Conservation (phyloP, 345 rosid genomes). For the Gossypioides kirkii region DNA sequence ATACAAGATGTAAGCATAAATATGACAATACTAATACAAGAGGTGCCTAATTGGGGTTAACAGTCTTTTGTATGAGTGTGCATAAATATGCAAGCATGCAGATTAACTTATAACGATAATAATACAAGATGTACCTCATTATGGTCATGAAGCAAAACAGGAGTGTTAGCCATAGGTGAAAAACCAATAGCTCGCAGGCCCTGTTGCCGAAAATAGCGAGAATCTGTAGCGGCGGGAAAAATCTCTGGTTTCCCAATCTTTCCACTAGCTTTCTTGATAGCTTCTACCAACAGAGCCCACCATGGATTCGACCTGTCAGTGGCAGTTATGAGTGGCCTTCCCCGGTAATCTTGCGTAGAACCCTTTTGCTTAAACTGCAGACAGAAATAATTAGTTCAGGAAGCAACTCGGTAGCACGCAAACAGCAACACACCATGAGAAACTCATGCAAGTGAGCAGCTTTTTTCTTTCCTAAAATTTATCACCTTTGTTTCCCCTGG, state of each 20-base stretch:
- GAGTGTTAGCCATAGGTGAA: conserved; percentile 91
- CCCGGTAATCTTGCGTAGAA: conserved; percentile 29
- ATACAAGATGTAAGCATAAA: neutral
- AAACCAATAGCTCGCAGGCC: conserved; percentile 88
- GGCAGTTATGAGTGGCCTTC: conserved; percentile 57
- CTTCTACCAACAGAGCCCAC: conserved; percentile 82
- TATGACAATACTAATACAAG: no score
- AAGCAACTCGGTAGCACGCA: neutral
- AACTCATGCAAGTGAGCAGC: neutral
- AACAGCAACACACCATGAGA: neutral
- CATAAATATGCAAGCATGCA: neutral
- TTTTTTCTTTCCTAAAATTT: neutral
- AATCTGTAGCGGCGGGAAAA: conserved; percentile 88
- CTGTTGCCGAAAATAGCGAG: conserved; percentile 57
- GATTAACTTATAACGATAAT: neutral
- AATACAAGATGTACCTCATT: conserved; percentile 53
- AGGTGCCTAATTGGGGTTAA: no score
- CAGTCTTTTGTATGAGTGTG: no score
- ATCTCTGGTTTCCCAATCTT: conserved; percentile 69
- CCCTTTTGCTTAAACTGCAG: conserved; percentile 81
- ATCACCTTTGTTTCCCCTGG: neutral
- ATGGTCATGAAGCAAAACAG: conserved; percentile 83
- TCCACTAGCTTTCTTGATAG: conserved; percentile 67
- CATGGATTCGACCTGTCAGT: conserved; percentile 72
- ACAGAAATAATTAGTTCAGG: conserved; percentile 24